Conservation (phyloP, 768 basidiomycete species). For the Naematelia aurantialba region DNA sequence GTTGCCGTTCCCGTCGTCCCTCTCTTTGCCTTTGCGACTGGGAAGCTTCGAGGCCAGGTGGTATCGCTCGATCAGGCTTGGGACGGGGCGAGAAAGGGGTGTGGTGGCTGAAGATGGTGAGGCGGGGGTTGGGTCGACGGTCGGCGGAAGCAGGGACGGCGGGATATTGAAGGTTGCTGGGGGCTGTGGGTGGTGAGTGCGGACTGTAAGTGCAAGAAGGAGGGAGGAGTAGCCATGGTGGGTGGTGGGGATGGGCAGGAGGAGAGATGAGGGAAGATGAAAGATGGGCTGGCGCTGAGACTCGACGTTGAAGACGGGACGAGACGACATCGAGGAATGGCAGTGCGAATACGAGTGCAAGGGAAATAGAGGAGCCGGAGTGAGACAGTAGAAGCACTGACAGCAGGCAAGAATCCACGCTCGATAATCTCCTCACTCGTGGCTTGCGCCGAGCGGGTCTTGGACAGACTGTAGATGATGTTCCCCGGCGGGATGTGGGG, state of each 20-base stretch:
- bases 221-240: not conserved
- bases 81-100: conserved; percentile 3
- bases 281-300: not conserved
- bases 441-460: conserved; percentile 40
- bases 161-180: conserved; percentile 38
- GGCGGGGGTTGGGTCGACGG: conserved; percentile 20
- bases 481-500: conserved; percentile 39
- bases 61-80: conserved; percentile 45
- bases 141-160: conserved; percentile 34
- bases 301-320: too few species aligned
- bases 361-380: too few species aligned
- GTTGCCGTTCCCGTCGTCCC: conserved; percentile 13
- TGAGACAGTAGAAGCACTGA: conserved; percentile 11
- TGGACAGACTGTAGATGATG: conserved; percentile 42
- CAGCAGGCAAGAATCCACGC: conserved; percentile 37
- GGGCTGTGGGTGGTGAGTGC: conserved; percentile 21
- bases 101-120: conserved; percentile 15
- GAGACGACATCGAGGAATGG: too few species aligned
- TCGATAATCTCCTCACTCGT: conserved; percentile 48
- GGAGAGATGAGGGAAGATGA: not conserved
- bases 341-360: too few species aligned
- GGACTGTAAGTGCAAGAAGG: not conserved
- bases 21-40: conserved; percentile 30
- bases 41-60: conserved; percentile 27
- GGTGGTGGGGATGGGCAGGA: not conserved